These are phyloP conservation scores for Penicillium arizonense DNA, from an alignment of 495 filamentous ascomycete genomes.

Conservation along the genomic window DNA sequence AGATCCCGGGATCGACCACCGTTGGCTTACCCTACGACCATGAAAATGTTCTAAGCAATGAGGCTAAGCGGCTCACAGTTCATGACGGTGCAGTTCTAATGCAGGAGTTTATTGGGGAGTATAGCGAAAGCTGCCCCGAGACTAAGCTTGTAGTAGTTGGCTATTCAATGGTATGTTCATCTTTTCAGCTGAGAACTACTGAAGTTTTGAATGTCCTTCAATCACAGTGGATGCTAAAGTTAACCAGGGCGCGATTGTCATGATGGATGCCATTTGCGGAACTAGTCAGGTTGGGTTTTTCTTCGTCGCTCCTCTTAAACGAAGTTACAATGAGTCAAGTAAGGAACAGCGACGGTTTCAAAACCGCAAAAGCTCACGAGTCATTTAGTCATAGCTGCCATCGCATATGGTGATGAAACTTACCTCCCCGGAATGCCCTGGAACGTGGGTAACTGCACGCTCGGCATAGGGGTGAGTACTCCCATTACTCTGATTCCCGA, in stretches of 20 bases:
- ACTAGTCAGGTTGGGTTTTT: slow-evolving; percentile 22
- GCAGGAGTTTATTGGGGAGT: slow-evolving; percentile 24
- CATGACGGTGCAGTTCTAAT: slow-evolving; percentile 20
- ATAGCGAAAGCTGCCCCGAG: slow-evolving; percentile 19
- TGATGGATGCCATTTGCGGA: slow-evolving; percentile 31
- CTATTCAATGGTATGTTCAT: slow-evolving; percentile 21
- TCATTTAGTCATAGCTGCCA: slow-evolving; percentile 20
- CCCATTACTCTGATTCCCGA: neutral
- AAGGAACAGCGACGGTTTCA: neutral
- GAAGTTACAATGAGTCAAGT: slow-evolving; percentile 19
- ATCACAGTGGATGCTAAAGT: neutral
- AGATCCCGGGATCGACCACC: slow-evolving; percentile 25
- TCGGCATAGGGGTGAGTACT: slow-evolving; percentile 24
- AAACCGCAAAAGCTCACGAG: neutral
- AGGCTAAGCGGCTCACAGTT: slow-evolving; percentile 15
- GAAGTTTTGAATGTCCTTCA: neutral
- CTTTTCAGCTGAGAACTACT: neutral
- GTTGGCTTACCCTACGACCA: slow-evolving; percentile 26
- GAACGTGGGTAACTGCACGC: slow-evolving; percentile 23
- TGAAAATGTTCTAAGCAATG: slow-evolving; percentile 1
- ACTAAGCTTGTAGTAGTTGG: slow-evolving; percentile 24
- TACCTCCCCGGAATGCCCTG: slow-evolving; percentile 20
- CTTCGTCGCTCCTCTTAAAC: slow-evolving; percentile 15
- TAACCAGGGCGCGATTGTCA: slow-evolving; percentile 20
- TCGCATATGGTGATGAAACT: slow-evolving; percentile 27